Base-by-base conservation (phyloP, 139 green algal species). In the Microglena sp. region DNA sequence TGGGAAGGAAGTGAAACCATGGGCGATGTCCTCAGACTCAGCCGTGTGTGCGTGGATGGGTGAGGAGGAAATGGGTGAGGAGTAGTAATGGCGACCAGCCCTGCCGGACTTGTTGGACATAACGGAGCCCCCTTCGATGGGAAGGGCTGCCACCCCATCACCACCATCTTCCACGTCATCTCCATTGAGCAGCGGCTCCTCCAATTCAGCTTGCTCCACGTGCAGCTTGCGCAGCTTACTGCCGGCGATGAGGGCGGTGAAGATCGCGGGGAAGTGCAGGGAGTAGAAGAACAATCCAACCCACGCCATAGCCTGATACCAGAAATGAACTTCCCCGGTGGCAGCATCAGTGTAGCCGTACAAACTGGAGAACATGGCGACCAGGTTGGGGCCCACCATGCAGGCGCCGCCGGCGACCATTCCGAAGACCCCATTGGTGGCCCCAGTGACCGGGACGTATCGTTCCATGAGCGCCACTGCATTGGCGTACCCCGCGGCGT, bases 401-500 rank as follows among this genome's bases (percentile, higher is more conserved):
- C 73, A 79, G 18, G 73, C 73, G 7, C 63, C 73, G 28, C 73
- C 73, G 32, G 73, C 73, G 40, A 79, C 73, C 46, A 66, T 66
- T 24, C 73, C 73, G 46, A 79, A 79, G 57, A 79, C 43, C 28
- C 73, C 73, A 40, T 79, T 79, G 63, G 75, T 71, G 45, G 75
- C 72, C 34, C 73, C 73, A n/a, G 67, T 75, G 57, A 79, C 67
- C 2, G 73, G 73, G 28, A 79, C 67, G 53, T 75, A 79, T 26
- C 54, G 61, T 58, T 79, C 73, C 57, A 79, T 50, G 46, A 79
- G 68, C 5, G 67, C 68, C 21, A 79, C 62, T 1, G 73, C 73
- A 45, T 79, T 79, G 40, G 73, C 73, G 58, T 79, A 79, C 64
- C 72, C 72, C 24, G 72, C 66, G n/a, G 56, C 63, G 67, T 79